Percentiles rank a stretch among this genome's conserved stretches.
These are phyloP conservation scores for Pseudocercospora musae DNA, from an alignment of 2,329 filamentous ascomycete genomes.

Conservation along the genomic window DNA sequence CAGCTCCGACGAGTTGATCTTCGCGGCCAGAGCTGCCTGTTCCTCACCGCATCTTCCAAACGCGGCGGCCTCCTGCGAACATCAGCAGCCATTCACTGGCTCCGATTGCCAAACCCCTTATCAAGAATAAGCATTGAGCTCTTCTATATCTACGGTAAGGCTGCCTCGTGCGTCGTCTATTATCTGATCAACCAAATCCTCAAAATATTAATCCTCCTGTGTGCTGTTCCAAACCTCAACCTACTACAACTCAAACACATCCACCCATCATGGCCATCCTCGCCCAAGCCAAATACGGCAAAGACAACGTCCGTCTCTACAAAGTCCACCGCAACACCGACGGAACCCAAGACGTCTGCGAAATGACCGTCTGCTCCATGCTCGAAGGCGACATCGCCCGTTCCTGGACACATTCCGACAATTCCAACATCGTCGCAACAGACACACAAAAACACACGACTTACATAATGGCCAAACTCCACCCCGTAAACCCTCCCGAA, in stretches of 20 bases:
- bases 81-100: not conserved
- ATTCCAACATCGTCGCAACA: constrained; percentile 90
- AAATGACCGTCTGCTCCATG: constrained; percentile 92
- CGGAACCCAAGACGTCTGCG: constrained; percentile 78
- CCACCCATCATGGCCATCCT: constrained; percentile 44
- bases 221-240: not conserved
- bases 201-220: not conserved
- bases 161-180: not conserved
- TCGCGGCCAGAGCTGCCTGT: not conserved
- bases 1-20: not conserved
- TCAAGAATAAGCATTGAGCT: constrained; percentile 1
- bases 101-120: constrained; percentile 5
- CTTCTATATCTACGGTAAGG: constrained; percentile 7
- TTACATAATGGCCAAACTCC: constrained; percentile 91
- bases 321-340: constrained; percentile 84
- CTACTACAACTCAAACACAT: not conserved
- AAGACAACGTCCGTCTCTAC: constrained; percentile 98
- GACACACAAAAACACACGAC: constrained; percentile 93
- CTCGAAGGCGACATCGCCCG: constrained; percentile 89
- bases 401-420: constrained; percentile 89
- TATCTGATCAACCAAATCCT: not conserved
- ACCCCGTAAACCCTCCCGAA: constrained; percentile 89
- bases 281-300: constrained; percentile 70
- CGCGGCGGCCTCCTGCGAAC: constrained; percentile 2
- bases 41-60: not conserved